Percentiles rank a stretch among this genome's conserved stretches.
Evolutionary conservation across 495 filamentous ascomycete genomes (phyloP).

Genomic region (Jackrogersella minutella): DNA sequence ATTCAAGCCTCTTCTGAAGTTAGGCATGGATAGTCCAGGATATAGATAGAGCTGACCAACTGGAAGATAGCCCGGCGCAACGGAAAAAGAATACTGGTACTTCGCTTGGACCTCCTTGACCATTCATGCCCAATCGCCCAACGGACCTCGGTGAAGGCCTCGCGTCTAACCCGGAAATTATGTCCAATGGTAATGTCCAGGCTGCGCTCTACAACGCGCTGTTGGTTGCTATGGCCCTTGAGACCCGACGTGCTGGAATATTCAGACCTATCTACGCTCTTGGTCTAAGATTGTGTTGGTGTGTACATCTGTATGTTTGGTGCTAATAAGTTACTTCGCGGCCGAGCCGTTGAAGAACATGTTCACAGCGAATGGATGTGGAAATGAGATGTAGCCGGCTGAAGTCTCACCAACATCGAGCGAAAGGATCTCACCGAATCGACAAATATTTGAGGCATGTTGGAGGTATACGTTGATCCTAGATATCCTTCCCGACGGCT

Average conservation of each 20-base stretch:
- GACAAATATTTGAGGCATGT: not conserved
- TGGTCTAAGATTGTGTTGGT: conserved; percentile 5
- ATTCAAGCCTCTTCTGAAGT: conserved; percentile 42
- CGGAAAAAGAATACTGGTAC: conserved; percentile 44
- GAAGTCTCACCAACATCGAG: conserved; percentile 30
- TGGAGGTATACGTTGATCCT: conserved; percentile 23
- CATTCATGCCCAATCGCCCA: conserved; percentile 49
- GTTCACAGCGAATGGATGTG: conserved; percentile 29
- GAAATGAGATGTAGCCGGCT: conserved; percentile 21
- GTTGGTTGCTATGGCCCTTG: conserved; percentile 44
- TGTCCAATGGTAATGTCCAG: conserved; percentile 49
- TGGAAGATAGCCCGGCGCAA: conserved; percentile 49
- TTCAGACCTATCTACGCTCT: conserved; percentile 26
- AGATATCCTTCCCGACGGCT: conserved; percentile 30
- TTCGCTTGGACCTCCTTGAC: conserved; percentile 51
- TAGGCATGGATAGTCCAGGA: conserved; percentile 46
- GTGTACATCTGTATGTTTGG: conserved; percentile 3
- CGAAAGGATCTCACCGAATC: conserved; percentile 17
- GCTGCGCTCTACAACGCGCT: conserved; percentile 32
- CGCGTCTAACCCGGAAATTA: conserved; percentile 49
- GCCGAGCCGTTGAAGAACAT: conserved; percentile 33
- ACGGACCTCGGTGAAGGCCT: conserved; percentile 48
- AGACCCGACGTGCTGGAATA: conserved; percentile 32
- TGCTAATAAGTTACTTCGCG: not conserved
- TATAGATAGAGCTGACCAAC: conserved; percentile 48